Percentiles rank a stretch among this genome's conserved stretches.
Evolutionary conservation across 2,329 filamentous ascomycete species (phyloP).

Genomic region (Alternaria dauci): DNA sequence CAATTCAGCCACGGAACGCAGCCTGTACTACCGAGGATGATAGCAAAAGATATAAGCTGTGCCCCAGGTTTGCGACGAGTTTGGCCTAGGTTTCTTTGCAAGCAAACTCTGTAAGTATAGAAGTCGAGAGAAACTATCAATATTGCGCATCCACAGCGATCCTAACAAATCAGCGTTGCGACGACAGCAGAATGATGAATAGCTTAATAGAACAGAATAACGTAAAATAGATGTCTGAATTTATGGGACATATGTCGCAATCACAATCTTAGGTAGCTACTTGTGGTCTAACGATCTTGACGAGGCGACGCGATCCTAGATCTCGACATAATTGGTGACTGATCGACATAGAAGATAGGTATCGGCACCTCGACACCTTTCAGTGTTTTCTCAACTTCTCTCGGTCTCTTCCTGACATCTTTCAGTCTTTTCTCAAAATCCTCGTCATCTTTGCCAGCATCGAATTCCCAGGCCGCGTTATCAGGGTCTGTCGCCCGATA

Average conservation of each 20-base stretch:
- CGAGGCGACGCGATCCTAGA: background rate
- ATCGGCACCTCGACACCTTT: background rate
- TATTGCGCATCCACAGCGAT: too few relatives aligned
- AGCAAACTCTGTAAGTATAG: too few relatives aligned
- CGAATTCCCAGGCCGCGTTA: too few relatives aligned
- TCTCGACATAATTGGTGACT: background rate
- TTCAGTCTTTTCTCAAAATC: too few relatives aligned
- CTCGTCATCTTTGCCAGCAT: too few relatives aligned
- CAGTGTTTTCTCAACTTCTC: too few relatives aligned
- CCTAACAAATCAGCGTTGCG: too few relatives aligned
- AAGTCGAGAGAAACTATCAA: too few relatives aligned
- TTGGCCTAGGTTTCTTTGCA: background rate
- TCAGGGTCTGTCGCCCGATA: too few relatives aligned
- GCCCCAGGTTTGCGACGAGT: background rate
- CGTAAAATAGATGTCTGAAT: background rate
- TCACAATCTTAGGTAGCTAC: background rate
- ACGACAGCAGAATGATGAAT: background rate
- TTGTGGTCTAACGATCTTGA: background rate
- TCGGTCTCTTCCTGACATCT: too few relatives aligned
- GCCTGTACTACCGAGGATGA: background rate
- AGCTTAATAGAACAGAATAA: background rate
- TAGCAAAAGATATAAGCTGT: background rate
- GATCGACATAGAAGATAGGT: background rate
- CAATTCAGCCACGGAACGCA: background rate
- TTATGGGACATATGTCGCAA: too few relatives aligned